Evolutionary conservation across 2,329 filamentous ascomycete species (phyloP).

Genomic region (Fusarium brachygibbosum): DNA sequence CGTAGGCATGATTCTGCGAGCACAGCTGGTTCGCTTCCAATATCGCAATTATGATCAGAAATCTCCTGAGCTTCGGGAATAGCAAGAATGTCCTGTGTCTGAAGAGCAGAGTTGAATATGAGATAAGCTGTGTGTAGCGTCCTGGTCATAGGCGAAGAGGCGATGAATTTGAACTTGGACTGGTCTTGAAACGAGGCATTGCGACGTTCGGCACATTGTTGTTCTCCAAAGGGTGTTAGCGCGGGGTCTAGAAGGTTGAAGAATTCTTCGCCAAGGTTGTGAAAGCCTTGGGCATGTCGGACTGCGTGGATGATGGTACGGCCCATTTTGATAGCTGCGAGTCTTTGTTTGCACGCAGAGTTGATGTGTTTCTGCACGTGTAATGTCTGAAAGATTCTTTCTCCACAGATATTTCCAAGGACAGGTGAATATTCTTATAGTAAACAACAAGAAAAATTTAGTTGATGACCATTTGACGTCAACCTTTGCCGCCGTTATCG

Average conservation of each 20-base stretch:
- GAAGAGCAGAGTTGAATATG: conserved; percentile 23
- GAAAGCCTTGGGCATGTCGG: conserved; percentile 36
- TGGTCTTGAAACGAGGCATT: conserved; percentile 35
- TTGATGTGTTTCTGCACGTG: not conserved
- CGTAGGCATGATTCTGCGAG: not conserved
- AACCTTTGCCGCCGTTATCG: conserved; percentile 14
- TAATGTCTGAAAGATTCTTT: not conserved
- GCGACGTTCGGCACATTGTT: conserved; percentile 34
- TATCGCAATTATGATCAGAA: conserved; percentile 37
- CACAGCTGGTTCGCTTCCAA: conserved; percentile 5
- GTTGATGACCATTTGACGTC: conserved; percentile 8
- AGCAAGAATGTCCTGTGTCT: conserved; percentile 28
- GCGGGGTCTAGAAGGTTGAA: conserved; percentile 33
- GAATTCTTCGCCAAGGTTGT: conserved; percentile 41
- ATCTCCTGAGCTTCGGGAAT: conserved; percentile 40
- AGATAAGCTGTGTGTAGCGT: conserved; percentile 34
- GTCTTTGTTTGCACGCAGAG: not conserved
- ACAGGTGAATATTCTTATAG: not conserved
- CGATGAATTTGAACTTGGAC: conserved; percentile 33
- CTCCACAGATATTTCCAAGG: not conserved
- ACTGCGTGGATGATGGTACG: conserved; percentile 35
- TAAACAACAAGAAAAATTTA: not conserved
- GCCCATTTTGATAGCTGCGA: conserved; percentile 5
- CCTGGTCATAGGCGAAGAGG: conserved; percentile 32
- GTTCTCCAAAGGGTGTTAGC: conserved; percentile 36